Evolutionary conservation across 2,329 filamentous ascomycete genomes (phyloP), one percentile per base, ranked within the genome.

Genomic region (Arthrobotrys iridis): DNA sequence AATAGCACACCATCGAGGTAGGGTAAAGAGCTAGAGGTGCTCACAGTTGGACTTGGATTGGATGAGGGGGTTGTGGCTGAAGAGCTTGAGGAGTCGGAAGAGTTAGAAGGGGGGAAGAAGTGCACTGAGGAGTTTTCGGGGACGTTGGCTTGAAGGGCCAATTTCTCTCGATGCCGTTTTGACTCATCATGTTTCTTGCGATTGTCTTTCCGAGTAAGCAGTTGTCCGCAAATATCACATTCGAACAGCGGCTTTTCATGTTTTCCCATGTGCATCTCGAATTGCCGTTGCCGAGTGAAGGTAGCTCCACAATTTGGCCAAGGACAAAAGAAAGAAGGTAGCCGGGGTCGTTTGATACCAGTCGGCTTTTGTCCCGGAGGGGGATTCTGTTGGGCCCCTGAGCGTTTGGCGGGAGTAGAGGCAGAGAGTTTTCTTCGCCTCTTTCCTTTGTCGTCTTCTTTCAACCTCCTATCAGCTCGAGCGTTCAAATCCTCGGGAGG

Each of bases 181-280:
- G 59, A 65, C 0, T 37, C 40, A 13, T 50, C 18, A 41, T 75
- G 71, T 4, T 40, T 43, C 7, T 55, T 41, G 28, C 33, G 40
- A 15, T 75, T 68, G 30, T 75, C 71, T 5, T 59, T 50, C 7
- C 71, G 22, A 2, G 55, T 45, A 18, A 40, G 20, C 6, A 43
- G 26, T 13, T 41, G 26, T 4, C 15, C 8, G 20, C 57, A 75
- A n/a, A 59, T 20, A 1, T 75, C 43, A 33, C 71, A 75, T 4
- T 3, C 13, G 18, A 58, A 68, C 5, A 75, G 20, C 0, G 63
- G 63, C 15, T 48, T 63, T 13, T 50, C 62, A 28, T 75, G 71
- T 30, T 58, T 52, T 5, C 35, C 50, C 40, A 63, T 63, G 22
- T 75, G 71, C 26, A 64, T 28, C 24, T 75, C 46, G 3, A 75